Evolutionary conservation across 2,329 filamentous ascomycete species (phyloP).

Genomic region (Exophiala dermatitidis): DNA sequence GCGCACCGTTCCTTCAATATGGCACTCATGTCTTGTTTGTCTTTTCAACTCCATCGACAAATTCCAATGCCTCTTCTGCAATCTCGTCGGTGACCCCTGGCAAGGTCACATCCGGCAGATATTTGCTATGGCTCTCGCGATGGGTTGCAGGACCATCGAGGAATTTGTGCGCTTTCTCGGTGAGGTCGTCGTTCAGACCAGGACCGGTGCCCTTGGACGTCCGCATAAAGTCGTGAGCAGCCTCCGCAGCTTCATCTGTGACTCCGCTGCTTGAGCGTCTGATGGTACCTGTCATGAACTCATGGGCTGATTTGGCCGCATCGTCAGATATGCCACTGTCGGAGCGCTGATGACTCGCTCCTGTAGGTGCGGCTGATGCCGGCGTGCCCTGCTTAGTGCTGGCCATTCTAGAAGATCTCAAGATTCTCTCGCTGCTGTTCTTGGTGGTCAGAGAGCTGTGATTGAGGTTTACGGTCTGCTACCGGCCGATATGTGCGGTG

Average conservation of each 20-base stretch:
- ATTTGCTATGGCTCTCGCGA: slow-evolving; percentile 19
- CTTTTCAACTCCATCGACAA: slow-evolving; percentile 14
- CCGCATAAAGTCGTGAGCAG: slow-evolving; percentile 14
- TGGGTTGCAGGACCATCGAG: slow-evolving; percentile 17
- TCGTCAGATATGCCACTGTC: slow-evolving; percentile 21
- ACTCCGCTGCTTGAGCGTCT: slow-evolving; percentile 19
- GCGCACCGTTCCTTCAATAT: neutral
- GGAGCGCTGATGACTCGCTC: slow-evolving; percentile 12
- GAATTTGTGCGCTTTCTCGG: slow-evolving; percentile 18
- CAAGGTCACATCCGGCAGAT: slow-evolving; percentile 19
- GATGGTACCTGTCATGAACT: slow-evolving; percentile 20
- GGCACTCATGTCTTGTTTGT: neutral
- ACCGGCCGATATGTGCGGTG: neutral
- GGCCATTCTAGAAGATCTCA: neutral
- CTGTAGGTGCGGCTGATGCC: slow-evolving; percentile 8
- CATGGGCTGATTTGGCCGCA: slow-evolving; percentile 17
- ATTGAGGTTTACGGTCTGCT: neutral
- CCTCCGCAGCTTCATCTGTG: slow-evolving; percentile 16
- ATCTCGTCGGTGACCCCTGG: slow-evolving; percentile 20
- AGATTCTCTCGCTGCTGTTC: neutral
- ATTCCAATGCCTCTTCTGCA: slow-evolving; percentile 20
- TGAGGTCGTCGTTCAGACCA: slow-evolving; percentile 17
- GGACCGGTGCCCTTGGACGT: slow-evolving; percentile 9
- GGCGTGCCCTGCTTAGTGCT: slow-evolving; percentile 5
- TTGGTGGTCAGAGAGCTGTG: neutral